These are phyloP conservation scores for Recurvomyces mirabilis DNA, from an alignment of 495 filamentous ascomycete genomes.

Conservation along the genomic window DNA sequence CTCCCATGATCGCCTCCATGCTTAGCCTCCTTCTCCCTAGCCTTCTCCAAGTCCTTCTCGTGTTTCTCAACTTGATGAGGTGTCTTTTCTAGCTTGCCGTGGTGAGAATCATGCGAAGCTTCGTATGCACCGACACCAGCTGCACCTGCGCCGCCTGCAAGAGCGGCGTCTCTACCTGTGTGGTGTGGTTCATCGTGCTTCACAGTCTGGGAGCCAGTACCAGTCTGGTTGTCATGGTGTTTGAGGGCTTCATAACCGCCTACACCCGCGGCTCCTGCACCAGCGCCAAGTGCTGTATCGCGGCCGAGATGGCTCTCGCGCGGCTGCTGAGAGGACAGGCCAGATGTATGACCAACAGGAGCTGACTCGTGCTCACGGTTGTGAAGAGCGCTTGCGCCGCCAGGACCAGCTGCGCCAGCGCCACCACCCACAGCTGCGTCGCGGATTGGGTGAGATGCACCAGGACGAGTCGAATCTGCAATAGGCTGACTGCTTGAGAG, in stretches of 20 bases:
- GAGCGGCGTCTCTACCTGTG: constrained; percentile 22
- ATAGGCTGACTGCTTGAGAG: neutral
- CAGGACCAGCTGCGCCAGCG: neutral
- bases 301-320: too few relatives aligned
- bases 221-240: neutral
- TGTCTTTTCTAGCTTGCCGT: too few relatives aligned
- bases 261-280: too few relatives aligned
- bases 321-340: neutral
- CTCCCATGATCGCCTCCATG: too few relatives aligned
- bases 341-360: neutral
- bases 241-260: too few relatives aligned
- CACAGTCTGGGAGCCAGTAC: neutral
- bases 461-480: neutral
- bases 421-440: neutral
- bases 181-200: constrained; percentile 13
- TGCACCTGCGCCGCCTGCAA: constrained; percentile 19
- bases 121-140: constrained; percentile 20
- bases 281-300: too few relatives aligned
- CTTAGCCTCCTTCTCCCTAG: too few relatives aligned
- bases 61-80: too few relatives aligned
- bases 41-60: too few relatives aligned
- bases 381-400: neutral
- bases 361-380: neutral
- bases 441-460: neutral
- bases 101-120: too few relatives aligned